Conservation (phyloP, 768 basidiomycete genomes). For the Tubosaeta sp. region DNA sequence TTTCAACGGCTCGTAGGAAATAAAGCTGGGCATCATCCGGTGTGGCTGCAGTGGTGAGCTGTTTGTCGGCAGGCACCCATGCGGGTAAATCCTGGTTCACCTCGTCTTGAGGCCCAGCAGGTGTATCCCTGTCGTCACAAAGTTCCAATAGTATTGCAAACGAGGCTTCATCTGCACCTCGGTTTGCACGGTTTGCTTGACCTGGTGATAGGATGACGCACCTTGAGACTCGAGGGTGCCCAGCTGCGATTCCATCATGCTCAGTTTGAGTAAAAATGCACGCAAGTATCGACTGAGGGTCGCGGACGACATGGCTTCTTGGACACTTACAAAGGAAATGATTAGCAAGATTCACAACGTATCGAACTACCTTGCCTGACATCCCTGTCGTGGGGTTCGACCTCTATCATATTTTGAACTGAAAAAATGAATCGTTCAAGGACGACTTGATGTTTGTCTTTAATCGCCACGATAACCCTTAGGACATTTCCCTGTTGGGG, state of each 20-base stretch:
- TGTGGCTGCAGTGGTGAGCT: conserved; percentile 64
- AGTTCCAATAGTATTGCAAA: conserved; percentile 85
- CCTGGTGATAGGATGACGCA: conserved; percentile 19
- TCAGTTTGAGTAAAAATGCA: conserved; percentile 77
- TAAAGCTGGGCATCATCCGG: conserved; percentile 68
- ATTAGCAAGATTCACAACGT: neutral
- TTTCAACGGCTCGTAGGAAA: conserved; percentile 76
- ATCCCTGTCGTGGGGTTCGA: conserved; percentile 68
- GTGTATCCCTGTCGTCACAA: conserved; percentile 58
- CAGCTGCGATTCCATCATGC: conserved; percentile 70
- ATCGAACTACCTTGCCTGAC: conserved; percentile 42
- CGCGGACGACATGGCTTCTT: conserved; percentile 61
- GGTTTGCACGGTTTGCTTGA: neutral
- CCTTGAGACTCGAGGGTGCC: conserved; percentile 54
- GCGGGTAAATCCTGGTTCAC: conserved; percentile 58
- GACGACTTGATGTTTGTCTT: conserved; percentile 71
- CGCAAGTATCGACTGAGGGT: conserved; percentile 75
- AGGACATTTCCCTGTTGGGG: conserved; percentile 64
- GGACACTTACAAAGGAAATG: conserved; percentile 45
- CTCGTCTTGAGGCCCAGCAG: conserved; percentile 42
- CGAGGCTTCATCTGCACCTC: conserved; percentile 56
- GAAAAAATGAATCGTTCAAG: conserved; percentile 92
- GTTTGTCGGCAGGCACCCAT: conserved; percentile 72
- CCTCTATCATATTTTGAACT: conserved; percentile 73
- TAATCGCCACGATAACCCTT: conserved; percentile 81